phyloP scores from a whole-genome alignment of 225 moss, liverwort and hornwort genomes.

The Asterella californica region DNA sequence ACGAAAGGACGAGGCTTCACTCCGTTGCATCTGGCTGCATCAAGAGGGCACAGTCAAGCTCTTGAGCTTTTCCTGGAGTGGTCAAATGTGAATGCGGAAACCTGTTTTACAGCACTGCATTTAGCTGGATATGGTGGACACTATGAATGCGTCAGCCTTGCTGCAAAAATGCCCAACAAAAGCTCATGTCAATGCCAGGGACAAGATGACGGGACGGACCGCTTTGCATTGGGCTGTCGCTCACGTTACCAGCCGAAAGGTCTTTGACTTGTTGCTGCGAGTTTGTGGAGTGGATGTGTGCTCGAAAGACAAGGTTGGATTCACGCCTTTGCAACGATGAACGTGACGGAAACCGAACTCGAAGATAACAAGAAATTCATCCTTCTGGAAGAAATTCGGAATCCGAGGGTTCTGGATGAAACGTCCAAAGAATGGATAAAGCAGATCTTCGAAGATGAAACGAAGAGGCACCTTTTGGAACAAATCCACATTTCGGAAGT shows the following conservation, averaged over 20 bases:
- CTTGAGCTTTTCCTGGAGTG: neutral
- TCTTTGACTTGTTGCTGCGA: neutral
- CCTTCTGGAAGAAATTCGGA: neutral
- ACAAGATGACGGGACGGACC: too few relatives aligned
- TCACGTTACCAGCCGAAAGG: neutral
- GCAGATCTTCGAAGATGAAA: too few relatives aligned
- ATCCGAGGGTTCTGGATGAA: neutral
- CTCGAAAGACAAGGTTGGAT: neutral
- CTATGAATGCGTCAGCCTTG: neutral
- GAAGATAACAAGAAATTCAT: neutral
- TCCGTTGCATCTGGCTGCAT: too few relatives aligned
- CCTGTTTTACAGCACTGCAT: neutral
- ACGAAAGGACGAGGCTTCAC: too few relatives aligned
- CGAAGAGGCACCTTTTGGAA: too few relatives aligned
- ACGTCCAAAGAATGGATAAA: too few relatives aligned
- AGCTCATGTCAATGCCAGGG: neutral
- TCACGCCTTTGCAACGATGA: too few relatives aligned
- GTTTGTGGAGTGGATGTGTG: neutral
- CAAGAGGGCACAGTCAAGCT: neutral
- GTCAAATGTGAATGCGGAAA: neutral
- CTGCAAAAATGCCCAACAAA: neutral
- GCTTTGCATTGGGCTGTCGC: neutral
- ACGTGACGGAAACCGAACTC: neutral
- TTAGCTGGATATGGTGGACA: constrained; percentile 1
- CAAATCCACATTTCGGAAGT: too few relatives aligned